Conservation (phyloP, 1,284 basidiomycete species). For the Tetrapyrgos nigripes region DNA sequence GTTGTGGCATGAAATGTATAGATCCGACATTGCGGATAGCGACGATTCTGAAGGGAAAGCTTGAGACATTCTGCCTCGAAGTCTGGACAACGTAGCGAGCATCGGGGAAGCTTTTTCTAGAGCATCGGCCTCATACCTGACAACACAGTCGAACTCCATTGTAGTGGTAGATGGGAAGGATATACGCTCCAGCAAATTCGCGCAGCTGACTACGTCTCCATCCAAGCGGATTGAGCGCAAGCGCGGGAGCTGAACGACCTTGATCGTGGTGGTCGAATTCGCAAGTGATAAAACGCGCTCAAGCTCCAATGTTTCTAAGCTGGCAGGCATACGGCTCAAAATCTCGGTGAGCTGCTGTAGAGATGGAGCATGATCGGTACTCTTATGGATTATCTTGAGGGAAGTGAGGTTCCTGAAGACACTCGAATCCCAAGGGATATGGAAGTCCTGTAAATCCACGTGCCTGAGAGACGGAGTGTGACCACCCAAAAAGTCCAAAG, state of each 20-base stretch:
- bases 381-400: constrained; percentile 27
- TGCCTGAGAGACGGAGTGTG: constrained; percentile 33
- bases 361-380: constrained; percentile 22
- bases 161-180: constrained; percentile 22
- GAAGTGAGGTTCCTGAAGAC: constrained; percentile 28
- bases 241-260: constrained; percentile 19
- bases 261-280: too few species aligned
- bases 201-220: constrained; percentile 24
- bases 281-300: too few species aligned
- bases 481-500: constrained; percentile 26
- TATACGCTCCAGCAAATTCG: constrained; percentile 25
- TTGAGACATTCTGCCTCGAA: too few species aligned
- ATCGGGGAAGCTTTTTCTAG: too few species aligned
- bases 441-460: constrained; percentile 34
- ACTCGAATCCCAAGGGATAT: constrained; percentile 32
- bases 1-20: too few species aligned
- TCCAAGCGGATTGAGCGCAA: constrained; percentile 22
- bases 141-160: too few species aligned
- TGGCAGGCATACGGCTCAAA: constrained; percentile 28
- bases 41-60: too few species aligned
- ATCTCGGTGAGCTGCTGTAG: constrained; percentile 25
- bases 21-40: too few species aligned
- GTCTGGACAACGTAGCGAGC: too few species aligned
- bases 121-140: too few species aligned
- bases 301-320: constrained; percentile 27